Conservation (phyloP, 164 flowering plant genomes). For the Akebia trifoliata region DNA sequence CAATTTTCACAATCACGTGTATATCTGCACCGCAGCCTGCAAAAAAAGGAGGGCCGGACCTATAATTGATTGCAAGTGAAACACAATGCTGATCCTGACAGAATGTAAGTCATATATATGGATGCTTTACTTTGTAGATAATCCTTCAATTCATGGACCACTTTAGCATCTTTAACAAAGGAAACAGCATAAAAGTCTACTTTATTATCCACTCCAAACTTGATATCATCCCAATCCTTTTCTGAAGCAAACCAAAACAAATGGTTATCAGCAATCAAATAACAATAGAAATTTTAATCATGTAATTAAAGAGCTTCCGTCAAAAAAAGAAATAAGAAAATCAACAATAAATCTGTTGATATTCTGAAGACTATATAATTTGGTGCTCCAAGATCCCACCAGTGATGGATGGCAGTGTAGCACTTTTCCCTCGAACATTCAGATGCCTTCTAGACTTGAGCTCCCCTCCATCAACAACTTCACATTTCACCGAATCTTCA, state of each 20-base stretch:
- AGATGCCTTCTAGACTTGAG: constrained; percentile 89
- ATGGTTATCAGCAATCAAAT: constrained; percentile 4
- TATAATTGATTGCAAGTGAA: neutral
- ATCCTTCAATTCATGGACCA: constrained; percentile 78
- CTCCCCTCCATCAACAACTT: constrained; percentile 95
- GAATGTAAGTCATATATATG: neutral
- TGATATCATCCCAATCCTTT: constrained; percentile 86
- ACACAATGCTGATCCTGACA: neutral
- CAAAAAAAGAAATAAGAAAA: neutral
- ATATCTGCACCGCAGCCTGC: constrained; percentile 76
- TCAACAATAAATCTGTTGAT: neutral
- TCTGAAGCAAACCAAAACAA: constrained; percentile 41
- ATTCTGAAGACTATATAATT: neutral
- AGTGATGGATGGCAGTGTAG: constrained; percentile 89
- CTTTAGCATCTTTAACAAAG: constrained; percentile 89
- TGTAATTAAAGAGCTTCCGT: neutral
- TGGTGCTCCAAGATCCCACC: constrained; percentile 33
- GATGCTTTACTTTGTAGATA: constrained; percentile 54
- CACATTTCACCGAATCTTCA: constrained; percentile 83
- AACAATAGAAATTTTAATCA: neutral
- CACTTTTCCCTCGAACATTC: constrained; percentile 96
- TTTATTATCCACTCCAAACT: constrained; percentile 87
- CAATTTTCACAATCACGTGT: constrained; percentile 72
- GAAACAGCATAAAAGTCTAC: constrained; percentile 95
- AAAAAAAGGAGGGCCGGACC: constrained; percentile 9